Conservation (phyloP, 352 stramenopile genomes). For the Phytophthora melonis region DNA sequence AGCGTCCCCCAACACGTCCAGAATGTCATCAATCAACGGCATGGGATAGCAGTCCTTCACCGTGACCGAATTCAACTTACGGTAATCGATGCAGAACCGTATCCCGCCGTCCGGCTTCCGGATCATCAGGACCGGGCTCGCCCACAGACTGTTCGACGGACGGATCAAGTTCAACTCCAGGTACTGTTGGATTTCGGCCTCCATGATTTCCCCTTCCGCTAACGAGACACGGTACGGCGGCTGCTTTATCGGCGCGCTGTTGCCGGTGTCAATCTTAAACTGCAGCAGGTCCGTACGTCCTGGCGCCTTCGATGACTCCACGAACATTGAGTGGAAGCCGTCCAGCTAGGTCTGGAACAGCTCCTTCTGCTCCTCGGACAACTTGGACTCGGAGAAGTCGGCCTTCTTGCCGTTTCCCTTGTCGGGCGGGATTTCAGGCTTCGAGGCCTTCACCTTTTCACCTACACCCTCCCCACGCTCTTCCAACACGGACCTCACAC, state of each 20-base stretch:
- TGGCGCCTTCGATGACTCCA: neutral
- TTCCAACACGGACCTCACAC: neutral
- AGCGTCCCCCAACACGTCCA: no score
- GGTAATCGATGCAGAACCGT: no score
- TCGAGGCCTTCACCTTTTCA: neutral
- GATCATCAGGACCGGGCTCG: no score
- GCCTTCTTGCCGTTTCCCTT: neutral
- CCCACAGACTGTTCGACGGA: no score
- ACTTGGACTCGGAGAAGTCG: neutral
- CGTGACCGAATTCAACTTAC: conserved; percentile 7
- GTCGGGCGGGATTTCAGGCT: neutral
- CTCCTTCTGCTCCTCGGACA: neutral
- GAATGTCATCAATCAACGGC: conserved; percentile 22
- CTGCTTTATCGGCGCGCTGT: no score
- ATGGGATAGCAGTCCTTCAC: conserved; percentile 15
- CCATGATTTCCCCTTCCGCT: no score
- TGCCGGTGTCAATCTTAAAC: no score
- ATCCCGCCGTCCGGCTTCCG: no score
- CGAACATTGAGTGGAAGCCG: neutral
- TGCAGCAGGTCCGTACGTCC: conserved; percentile 4
- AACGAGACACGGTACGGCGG: no score
- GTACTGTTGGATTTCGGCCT: no score
- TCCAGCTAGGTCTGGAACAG: neutral
- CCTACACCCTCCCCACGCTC: neutral
- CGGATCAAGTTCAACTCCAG: no score